Conservation (phyloP, 1,139 yeast genomes). For the Yamadazyma blattariae region DNA sequence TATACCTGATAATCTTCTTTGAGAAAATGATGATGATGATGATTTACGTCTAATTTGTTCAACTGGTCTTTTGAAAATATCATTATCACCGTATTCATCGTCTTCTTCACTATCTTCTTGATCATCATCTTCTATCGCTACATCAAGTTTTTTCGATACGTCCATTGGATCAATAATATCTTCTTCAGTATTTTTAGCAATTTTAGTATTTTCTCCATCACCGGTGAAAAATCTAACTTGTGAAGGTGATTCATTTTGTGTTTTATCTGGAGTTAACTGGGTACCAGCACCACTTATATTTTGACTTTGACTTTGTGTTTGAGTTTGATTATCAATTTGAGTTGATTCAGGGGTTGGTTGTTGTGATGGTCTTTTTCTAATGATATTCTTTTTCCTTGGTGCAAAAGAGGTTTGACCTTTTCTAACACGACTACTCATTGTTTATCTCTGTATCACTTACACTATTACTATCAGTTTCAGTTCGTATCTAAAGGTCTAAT, state of each 20-base stretch:
- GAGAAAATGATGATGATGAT: constrained; percentile 31
- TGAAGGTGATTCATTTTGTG: constrained; percentile 4
- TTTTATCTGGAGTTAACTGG: constrained; percentile 11
- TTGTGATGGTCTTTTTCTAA: constrained; percentile 15
- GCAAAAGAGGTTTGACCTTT: constrained; percentile 38
- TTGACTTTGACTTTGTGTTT: neutral
- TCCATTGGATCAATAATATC: constrained; percentile 34
- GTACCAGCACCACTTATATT: neutral
- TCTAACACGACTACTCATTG: constrained; percentile 52
- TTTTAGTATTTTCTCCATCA: too few species aligned
- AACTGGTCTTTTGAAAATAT: constrained; percentile 29
- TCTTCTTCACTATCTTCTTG: constrained; percentile 19
- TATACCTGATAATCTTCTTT: constrained; percentile 39
- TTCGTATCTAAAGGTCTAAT: too few species aligned
- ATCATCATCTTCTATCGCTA: constrained; percentile 11
- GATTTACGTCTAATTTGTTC: constrained; percentile 22
- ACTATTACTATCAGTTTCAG: neutral
- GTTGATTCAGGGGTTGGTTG: constrained; percentile 6
- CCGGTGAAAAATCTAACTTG: constrained; percentile 2
- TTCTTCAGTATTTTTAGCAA: constrained; percentile 11
- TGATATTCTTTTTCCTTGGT: constrained; percentile 36
- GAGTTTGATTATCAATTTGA: constrained; percentile 1
- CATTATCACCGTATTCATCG: constrained; percentile 29
- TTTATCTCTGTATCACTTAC: too few species aligned
- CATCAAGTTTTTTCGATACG: constrained; percentile 11